Evolutionary conservation across 768 basidiomycete genomes (phyloP).

Genomic region (Agaricus blazei): DNA sequence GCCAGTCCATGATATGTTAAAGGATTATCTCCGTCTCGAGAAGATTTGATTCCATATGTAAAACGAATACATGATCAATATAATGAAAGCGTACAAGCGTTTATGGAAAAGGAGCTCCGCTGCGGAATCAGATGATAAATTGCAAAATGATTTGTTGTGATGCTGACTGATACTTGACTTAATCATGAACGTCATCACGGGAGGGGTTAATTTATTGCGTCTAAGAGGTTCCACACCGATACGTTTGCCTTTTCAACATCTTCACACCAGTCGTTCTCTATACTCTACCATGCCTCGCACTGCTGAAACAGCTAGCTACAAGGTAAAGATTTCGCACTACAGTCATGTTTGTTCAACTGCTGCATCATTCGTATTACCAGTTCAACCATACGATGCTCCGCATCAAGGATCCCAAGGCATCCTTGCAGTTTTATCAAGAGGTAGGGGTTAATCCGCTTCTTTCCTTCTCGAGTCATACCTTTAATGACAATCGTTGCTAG

Average conservation of each 20-base stretch:
- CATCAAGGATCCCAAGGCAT: conserved; percentile 81
- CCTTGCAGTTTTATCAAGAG: conserved; percentile 76
- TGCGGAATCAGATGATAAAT: too few species aligned
- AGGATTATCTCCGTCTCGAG: background rate
- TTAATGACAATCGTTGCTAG: conserved; percentile 20
- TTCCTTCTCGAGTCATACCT: background rate
- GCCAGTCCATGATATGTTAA: background rate
- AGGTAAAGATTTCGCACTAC: conserved; percentile 27
- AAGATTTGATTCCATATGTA: background rate
- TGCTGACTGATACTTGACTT: too few species aligned
- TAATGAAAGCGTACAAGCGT: background rate
- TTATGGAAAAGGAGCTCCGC: too few species aligned
- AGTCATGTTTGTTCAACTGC: background rate
- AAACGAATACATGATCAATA: background rate
- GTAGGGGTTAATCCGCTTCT: conserved; percentile 26
- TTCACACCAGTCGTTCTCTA: background rate
- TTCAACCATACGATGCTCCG: conserved; percentile 89
- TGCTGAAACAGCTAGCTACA: conserved; percentile 61
- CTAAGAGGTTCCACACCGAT: background rate
- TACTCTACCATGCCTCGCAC: conserved; percentile 51
- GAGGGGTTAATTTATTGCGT: too few species aligned
- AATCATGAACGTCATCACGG: too few species aligned
- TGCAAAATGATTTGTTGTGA: too few species aligned
- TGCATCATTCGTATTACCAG: conserved; percentile 24
- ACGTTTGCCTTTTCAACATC: background rate